Evolutionary conservation across 2,329 filamentous ascomycete genomes (phyloP).

Genomic region (Myotisia sp.): DNA sequence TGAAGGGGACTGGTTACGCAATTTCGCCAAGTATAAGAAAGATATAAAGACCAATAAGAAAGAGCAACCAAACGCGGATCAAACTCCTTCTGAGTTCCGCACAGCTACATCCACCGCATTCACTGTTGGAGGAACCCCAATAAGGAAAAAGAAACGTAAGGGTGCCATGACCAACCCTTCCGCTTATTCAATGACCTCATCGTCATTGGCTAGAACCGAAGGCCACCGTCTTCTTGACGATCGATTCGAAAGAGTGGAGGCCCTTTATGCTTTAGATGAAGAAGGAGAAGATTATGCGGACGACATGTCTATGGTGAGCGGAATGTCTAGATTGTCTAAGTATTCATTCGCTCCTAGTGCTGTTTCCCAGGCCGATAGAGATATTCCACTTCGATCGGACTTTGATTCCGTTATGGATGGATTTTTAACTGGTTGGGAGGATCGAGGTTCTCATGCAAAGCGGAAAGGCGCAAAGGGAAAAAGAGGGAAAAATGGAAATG

Average conservation of each 20-base stretch:
- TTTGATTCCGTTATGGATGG: constrained; percentile 89
- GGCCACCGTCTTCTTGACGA: constrained; percentile 73
- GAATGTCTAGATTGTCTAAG: constrained; percentile 31
- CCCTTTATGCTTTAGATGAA: constrained; percentile 55
- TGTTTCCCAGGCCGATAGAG: constrained; percentile 22
- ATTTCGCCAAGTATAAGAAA: constrained; percentile 90
- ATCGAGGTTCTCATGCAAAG: constrained; percentile 30
- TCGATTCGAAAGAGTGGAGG: constrained; percentile 81
- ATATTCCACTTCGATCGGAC: constrained; percentile 54
- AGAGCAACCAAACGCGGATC: constrained; percentile 24
- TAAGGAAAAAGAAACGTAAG: constrained; percentile 81
- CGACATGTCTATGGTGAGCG: constrained; percentile 36
- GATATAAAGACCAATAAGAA: constrained; percentile 41
- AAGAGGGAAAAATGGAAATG: constrained; percentile 62
- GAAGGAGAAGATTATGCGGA: constrained; percentile 34
- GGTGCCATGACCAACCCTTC: constrained; percentile 80
- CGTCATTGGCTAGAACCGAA: constrained; percentile 73
- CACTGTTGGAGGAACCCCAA: constrained; percentile 49
- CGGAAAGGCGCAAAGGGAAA: constrained; percentile 37
- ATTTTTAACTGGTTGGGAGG: constrained; percentile 55
- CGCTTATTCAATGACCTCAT: constrained; percentile 82
- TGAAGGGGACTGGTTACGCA: constrained; percentile 73
- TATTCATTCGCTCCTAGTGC: constrained; percentile 49
- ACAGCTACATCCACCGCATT: constrained; percentile 33
- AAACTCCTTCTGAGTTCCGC: constrained; percentile 27